Evolutionary conservation across 2,329 filamentous ascomycete genomes (phyloP), one percentile per base, ranked within the genome.

Genomic region (Aspergillus fischeri): DNA sequence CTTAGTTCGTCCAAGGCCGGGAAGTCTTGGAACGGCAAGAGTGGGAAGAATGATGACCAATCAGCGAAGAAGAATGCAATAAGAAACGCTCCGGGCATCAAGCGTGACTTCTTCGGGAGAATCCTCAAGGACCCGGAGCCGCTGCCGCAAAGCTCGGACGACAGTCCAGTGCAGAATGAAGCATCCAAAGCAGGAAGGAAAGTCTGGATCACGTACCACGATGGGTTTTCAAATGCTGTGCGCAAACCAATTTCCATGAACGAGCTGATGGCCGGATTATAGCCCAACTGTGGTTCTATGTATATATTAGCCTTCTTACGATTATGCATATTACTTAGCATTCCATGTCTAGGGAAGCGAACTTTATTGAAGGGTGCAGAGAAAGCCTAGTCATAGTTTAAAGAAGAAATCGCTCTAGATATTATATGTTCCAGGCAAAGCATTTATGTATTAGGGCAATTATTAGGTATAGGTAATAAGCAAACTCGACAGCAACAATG

Each of bases 201-300:
- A 65, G 88, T 92, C 3, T 96, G 92, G 92, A 86, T 96, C 45
- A 93, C 86, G 61, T 97, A 87, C 73, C 87, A 96, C 67, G 92
- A 97, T 76, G 92, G 92, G 0, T 86, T 91, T 70, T 94, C 91
- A 55, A 96, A 97, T 80, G 92, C 92, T 10, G 92, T 97, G 59
- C 83, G 89, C 72, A 96, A 96, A 73, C 90, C 91, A 2, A 86
- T 97, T 60, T 89, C 89, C 8, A 72, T 96, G 71, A 82, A 84
- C 60, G 92, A 96, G 73, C 83, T 97, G 66, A 76, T 96, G 80
- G 72, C 71, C 20, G 75, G 76, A 11, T 62, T 78, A 32, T 72
- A 63, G 58, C 70, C 64, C 59, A 52, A 42, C 32, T 29, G 4
- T 8, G 41, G 20, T 21, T 17, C 2, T 5, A 5, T 44, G 41